phyloP scores from a whole-genome alignment of 2,329 filamentous ascomycete genomes.

The Aspergillus nomiae region DNA sequence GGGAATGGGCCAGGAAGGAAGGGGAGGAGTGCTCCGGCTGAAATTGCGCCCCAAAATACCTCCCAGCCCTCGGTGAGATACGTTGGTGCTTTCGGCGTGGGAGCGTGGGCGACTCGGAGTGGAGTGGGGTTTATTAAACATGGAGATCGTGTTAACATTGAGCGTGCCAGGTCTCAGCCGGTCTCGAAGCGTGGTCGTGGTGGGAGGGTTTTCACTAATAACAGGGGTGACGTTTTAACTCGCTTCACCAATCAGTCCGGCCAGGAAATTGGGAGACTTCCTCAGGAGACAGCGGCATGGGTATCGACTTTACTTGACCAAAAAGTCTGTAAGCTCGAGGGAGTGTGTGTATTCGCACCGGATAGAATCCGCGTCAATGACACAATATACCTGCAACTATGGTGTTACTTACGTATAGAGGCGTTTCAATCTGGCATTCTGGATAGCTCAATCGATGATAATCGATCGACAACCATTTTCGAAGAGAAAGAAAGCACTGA shows the following conservation, averaged over 20 bases:
- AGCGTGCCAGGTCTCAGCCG: constrained; percentile 75
- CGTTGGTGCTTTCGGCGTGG: constrained; percentile 87
- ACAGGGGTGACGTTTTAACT: constrained; percentile 81
- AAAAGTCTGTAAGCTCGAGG: constrained; percentile 83
- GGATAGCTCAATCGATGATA: constrained; percentile 56
- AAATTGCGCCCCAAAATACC: constrained; percentile 16
- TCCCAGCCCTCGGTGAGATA: constrained; percentile 65
- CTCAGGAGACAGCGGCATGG: constrained; percentile 87
- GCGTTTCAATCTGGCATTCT: constrained; percentile 71
- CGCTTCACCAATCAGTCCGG: constrained; percentile 81
- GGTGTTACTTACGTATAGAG: constrained; percentile 71
- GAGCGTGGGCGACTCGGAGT: constrained; percentile 88
- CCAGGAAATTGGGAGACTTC: constrained; percentile 80
- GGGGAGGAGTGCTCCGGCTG: constrained; percentile 5
- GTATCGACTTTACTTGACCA: constrained; percentile 91
- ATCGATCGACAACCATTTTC: constrained; percentile 73
- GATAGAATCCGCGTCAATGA: constrained; percentile 86
- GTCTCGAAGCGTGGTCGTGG: constrained; percentile 52
- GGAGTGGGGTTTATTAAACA: constrained; percentile 74
- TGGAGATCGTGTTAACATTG: constrained; percentile 81
- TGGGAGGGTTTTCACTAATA: constrained; percentile 52
- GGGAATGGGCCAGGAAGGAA: background rate
- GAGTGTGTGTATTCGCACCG: constrained; percentile 83
- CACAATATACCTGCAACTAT: constrained; percentile 87
- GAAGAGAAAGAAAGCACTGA: constrained; percentile 83